Conservation (phyloP, 2,329 filamentous ascomycete species). For the Capronia epimyces region DNA sequence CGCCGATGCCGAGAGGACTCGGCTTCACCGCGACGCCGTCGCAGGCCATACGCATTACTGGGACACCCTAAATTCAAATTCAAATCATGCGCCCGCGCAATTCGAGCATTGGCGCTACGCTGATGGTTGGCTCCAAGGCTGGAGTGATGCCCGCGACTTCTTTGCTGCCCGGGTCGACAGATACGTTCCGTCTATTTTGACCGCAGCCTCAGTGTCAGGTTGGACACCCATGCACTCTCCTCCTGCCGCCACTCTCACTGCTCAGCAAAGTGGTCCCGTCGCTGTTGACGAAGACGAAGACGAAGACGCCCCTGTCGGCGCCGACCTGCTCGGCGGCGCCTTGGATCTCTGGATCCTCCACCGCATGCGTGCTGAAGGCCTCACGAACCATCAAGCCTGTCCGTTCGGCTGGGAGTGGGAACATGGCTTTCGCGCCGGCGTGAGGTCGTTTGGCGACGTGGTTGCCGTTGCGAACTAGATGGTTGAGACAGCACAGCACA, state of each 20-base stretch:
- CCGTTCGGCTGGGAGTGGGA: conserved; percentile 40
- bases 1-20: conserved; percentile 39
- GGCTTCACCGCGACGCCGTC: conserved; percentile 36
- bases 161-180: conserved; percentile 41
- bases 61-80: conserved; percentile 35
- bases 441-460: conserved; percentile 30
- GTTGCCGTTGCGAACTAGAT: not conserved
- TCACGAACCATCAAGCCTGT: conserved; percentile 35
- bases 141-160: conserved; percentile 50
- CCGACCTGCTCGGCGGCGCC: conserved; percentile 50
- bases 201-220: no score
- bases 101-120: conserved; percentile 52
- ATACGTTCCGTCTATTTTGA: conserved; percentile 26
- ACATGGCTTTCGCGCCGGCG: conserved; percentile 36
- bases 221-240: no score
- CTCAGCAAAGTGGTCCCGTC: no score
- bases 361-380: conserved; percentile 49
- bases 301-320: conserved; percentile 24
- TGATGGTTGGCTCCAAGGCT: conserved; percentile 53
- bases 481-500: no score
- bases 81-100: conserved; percentile 38
- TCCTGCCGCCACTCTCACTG: no score
- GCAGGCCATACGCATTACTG: conserved; percentile 48
- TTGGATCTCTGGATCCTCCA: conserved; percentile 56
- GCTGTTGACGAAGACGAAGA: conserved; percentile 24